Base-by-base conservation (phyloP, 192 early-diverging fungal species). In the Kickxella alabastrina region DNA sequence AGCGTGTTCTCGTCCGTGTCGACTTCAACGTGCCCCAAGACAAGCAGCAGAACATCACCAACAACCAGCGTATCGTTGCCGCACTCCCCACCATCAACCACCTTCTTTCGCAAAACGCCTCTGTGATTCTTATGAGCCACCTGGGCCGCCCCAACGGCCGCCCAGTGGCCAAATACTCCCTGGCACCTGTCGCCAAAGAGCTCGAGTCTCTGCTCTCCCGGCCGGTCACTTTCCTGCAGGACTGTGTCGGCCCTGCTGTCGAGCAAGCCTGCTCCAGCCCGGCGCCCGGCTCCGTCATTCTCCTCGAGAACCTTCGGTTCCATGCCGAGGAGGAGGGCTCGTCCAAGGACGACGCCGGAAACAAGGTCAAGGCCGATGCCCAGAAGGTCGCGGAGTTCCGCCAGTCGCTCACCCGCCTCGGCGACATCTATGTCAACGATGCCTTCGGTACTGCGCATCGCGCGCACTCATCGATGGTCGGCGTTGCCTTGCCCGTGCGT, bases 361-460 rank as follows among this genome's bases (percentile, higher is more conserved):
- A 90, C 41, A 97, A 92, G 81, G 83, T 81, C 73, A 97, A 94
- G 86, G 96, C 96, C 34, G 60, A 70, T 35, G 68, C 87, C 40
- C 83, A 80, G n/a, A 83, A 80, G 43, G 84, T 98, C 59, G 71
- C 85, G 26, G 79, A 72, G 63, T 98, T 98, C 89, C 85, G 94
- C 44, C 83, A 61, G n/a, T 94, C 92, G 34, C 83, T 98, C 53
- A 86, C 90, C 52, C 90, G 84, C 62, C 82, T 98, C 35, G 96
- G 92, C 35, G 94, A 98, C 77, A 69, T 98, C 26, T 98, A 95
- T 63, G 82, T 98, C 51, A 98, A 98, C 82, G 96, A 98, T 68
- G 96, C 96, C 19, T 98, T 98, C 72, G 96, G 96, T 44, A 98
- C 96, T 14, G 94, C 96, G 49, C 96, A 98, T 79, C 91, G 96